phyloP scores from a whole-genome alignment of 129 eudicot species.

The Artemisia tridentata region DNA sequence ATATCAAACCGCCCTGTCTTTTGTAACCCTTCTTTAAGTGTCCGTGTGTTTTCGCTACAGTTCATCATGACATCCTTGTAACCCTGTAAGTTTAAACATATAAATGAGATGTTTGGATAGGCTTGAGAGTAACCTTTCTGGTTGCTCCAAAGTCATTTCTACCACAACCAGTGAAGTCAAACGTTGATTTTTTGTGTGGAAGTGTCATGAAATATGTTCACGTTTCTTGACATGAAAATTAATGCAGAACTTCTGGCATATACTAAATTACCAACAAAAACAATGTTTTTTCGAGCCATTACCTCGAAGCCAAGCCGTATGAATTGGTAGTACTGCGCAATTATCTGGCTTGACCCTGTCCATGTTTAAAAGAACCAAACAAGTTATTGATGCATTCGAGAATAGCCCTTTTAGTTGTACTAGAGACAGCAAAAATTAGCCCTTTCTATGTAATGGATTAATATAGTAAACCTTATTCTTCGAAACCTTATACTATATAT shows the following conservation, averaged over 20 bases:
- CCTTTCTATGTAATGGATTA: too few relatives aligned
- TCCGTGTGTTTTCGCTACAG: constrained; percentile 42
- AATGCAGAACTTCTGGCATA: not conserved
- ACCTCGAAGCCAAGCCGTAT: constrained; percentile 14
- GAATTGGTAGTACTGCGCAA: constrained; percentile 6
- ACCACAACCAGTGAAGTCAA: not conserved
- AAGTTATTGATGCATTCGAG: not conserved
- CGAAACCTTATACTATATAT: too few relatives aligned
- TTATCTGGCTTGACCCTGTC: constrained; percentile 13
- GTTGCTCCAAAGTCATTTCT: not conserved
- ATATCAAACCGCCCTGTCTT: constrained; percentile 48
- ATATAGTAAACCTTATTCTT: too few relatives aligned
- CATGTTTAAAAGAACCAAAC: constrained; percentile 12
- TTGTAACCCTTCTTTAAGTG: constrained; percentile 58
- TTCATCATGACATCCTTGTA: constrained; percentile 65
- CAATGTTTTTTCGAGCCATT: not conserved
- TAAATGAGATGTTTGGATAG: not conserved
- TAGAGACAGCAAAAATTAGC: too few relatives aligned
- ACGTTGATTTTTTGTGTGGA: not conserved
- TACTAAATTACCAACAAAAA: not conserved
- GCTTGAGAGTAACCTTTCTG: not conserved
- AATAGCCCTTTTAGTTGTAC: not conserved
- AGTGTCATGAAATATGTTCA: too few relatives aligned
- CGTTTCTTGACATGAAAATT: not conserved
- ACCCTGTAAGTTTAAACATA: constrained; percentile 35